phyloP scores from a whole-genome alignment of 768 basidiomycete genomes.

The Trametes cingulata region DNA sequence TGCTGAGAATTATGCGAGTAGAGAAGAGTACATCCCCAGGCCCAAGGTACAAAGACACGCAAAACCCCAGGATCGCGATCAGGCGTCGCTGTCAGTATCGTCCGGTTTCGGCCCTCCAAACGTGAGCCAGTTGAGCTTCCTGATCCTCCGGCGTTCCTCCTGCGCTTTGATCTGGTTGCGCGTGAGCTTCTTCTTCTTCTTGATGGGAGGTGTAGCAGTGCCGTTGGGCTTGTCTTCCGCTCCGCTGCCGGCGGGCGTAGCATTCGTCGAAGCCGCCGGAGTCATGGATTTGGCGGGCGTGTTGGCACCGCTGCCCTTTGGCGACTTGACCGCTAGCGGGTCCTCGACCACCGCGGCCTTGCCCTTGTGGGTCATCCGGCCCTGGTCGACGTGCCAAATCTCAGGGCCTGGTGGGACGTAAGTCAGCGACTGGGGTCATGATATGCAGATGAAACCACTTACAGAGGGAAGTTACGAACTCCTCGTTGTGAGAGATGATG shows the following conservation, averaged over 20 bases:
- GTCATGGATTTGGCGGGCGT: conserved; percentile 66
- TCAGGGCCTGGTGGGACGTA: conserved; percentile 62
- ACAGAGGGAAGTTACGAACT: conserved; percentile 85
- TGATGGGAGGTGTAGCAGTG: conserved; percentile 43
- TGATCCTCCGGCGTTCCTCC: conserved; percentile 79
- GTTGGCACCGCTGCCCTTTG: conserved; percentile 68
- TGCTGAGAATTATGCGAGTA: not conserved
- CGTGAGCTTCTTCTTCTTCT: conserved; percentile 91
- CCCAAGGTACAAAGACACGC: not conserved
- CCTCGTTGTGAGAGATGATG: conserved; percentile 95
- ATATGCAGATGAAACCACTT: conserved; percentile 34
- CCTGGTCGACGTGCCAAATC: conserved; percentile 92
- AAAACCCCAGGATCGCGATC: not conserved
- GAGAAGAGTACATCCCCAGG: not conserved
- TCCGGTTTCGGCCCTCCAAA: conserved; percentile 83
- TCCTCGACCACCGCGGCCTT: conserved; percentile 87
- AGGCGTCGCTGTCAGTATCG: conserved; percentile 60
- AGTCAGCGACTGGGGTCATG: conserved; percentile 19
- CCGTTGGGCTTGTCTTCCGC: conserved; percentile 54
- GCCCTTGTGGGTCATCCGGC: conserved; percentile 84
- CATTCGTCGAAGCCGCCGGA: conserved; percentile 66
- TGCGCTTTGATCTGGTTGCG: conserved; percentile 86
- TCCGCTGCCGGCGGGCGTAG: conserved; percentile 80
- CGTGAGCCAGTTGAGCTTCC: conserved; percentile 82
- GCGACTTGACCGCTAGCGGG: conserved; percentile 65